phyloP scores from a whole-genome alignment of 345 rosid species.

The Salix arbutifolia region DNA sequence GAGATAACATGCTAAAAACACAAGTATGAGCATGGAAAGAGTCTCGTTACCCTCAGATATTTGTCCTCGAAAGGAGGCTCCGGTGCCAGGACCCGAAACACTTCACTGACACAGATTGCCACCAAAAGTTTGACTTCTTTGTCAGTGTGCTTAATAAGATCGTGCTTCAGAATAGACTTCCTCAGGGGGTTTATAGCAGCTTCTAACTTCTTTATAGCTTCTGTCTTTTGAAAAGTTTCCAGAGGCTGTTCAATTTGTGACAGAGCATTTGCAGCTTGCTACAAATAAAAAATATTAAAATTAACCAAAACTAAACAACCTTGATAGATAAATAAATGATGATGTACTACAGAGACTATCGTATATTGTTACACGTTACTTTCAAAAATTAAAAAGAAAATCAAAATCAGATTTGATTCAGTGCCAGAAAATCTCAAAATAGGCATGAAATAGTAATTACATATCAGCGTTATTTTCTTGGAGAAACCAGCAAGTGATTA shows the following conservation, averaged over 20 bases:
- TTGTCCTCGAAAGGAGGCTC: conserved; percentile 71
- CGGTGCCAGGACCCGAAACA: conserved; percentile 79
- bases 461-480: too few relatives aligned
- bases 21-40: not conserved
- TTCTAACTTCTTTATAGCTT: conserved; percentile 33
- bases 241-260: conserved; percentile 67
- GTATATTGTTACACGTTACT: too few relatives aligned
- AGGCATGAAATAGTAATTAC: too few relatives aligned
- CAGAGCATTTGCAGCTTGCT: conserved; percentile 62
- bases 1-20: not conserved
- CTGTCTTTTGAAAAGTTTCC: conserved; percentile 33
- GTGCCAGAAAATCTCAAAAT: too few relatives aligned
- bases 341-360: too few relatives aligned
- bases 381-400: too few relatives aligned
- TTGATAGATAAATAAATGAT: too few relatives aligned
- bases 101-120: conserved; percentile 64
- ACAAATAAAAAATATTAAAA: conserved; percentile 17
- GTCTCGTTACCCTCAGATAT: conserved; percentile 51
- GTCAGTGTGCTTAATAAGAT: conserved; percentile 54
- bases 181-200: conserved; percentile 49
- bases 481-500: too few relatives aligned
- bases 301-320: not conserved
- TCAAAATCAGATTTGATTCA: too few relatives aligned
- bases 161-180: conserved; percentile 54
- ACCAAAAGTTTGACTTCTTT: conserved; percentile 72